Conservation (phyloP, 768 basidiomycete species). For the Tulasnella sp. region DNA sequence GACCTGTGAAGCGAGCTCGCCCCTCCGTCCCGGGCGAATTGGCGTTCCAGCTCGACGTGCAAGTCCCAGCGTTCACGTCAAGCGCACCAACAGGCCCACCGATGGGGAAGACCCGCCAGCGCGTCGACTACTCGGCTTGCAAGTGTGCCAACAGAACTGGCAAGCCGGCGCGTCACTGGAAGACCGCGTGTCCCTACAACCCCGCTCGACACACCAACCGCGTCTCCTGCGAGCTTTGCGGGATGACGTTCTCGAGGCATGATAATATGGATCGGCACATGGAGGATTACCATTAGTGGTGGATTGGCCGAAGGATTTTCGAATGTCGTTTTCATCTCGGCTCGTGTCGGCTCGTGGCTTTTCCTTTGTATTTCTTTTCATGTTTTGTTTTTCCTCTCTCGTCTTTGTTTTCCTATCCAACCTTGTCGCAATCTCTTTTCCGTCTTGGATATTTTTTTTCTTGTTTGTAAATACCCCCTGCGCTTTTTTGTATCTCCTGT, state of each 20-base stretch:
- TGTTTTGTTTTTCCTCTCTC: not conserved
- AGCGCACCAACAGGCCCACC: not conserved
- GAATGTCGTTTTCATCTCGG: not conserved
- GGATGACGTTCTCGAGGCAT: not conserved
- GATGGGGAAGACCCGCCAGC: not conserved
- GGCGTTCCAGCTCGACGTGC: constrained; percentile 8
- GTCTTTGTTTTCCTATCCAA: not conserved
- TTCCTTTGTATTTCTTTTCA: not conserved
- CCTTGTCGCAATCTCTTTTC: not conserved
- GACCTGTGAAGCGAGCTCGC: not conserved
- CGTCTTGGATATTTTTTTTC: not conserved
- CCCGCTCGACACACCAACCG: not conserved
- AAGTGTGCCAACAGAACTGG: not conserved
- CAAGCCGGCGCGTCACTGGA: constrained; percentile 1
- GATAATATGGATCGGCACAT: not conserved
- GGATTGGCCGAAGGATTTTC: not conserved
- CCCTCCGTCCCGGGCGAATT: not conserved
- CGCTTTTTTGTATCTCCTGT: not conserved
- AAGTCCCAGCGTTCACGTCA: not conserved
- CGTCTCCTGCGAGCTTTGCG: not conserved
- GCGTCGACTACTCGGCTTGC: constrained; percentile 12
- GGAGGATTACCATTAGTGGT: not conserved
- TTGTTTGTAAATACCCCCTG: not conserved
- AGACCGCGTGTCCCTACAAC: constrained; percentile 4
- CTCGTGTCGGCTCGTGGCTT: not conserved